Conservation (phyloP, 2,329 filamentous ascomycete genomes). For the Cordyceps fumosorosea region DNA sequence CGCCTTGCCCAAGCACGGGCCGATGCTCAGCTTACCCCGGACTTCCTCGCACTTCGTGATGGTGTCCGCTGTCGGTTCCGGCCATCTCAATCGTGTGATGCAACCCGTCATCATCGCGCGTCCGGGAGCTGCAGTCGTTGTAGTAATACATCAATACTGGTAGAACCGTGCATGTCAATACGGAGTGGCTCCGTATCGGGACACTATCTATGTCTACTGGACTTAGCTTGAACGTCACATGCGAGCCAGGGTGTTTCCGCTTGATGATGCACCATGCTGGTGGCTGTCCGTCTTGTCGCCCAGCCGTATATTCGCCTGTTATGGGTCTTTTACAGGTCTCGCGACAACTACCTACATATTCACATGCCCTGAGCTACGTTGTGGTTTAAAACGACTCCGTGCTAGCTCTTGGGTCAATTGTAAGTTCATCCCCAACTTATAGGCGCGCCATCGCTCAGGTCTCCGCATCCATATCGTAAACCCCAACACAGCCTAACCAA, state of each 20-base stretch:
- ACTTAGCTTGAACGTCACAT: neutral
- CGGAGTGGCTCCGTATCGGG: neutral
- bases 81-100: neutral
- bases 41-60: neutral
- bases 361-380: neutral
- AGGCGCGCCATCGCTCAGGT: too few relatives aligned
- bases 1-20: too few relatives aligned
- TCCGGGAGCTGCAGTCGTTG: neutral
- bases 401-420: too few relatives aligned
- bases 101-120: neutral
- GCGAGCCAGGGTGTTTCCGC: neutral
- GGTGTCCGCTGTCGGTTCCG: neutral
- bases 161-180: neutral
- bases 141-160: neutral
- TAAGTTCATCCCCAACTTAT: too few relatives aligned
- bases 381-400: too few relatives aligned
- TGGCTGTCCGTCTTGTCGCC: neutral
- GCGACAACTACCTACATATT: neutral
- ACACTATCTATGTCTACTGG: neutral
- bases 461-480: too few relatives aligned
- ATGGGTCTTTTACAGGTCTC: too few relatives aligned
- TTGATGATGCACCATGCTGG: neutral
- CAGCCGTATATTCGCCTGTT: neutral
- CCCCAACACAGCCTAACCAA: too few relatives aligned
- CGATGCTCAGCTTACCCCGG: too few relatives aligned